Base-by-base conservation (phyloP, 179 eudicot species). In the Drosera spatulata region DNA sequence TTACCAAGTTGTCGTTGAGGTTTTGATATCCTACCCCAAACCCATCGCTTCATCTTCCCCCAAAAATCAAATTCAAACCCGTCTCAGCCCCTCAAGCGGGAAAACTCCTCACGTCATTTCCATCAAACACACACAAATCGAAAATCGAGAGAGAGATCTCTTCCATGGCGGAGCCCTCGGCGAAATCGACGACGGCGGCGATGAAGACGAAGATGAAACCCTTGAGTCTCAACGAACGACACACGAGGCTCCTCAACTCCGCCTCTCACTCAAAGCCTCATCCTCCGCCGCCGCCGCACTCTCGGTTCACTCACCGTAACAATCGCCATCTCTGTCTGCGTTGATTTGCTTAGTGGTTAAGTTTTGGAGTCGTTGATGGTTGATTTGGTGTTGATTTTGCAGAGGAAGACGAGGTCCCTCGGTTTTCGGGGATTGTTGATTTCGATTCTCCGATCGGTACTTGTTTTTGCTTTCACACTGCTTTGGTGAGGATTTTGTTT, bases 201-300 rank as follows among this genome's bases (percentile, higher is more conserved):
- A 47, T 56, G 39, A 33, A 69, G 62, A 71, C 59, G 62, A 77
- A 64, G 74, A 71, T 75, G 61, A 71, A 74, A 63, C 78, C 91
- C 1, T 47, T 83, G 43, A 87, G 96, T 67, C 77, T 91, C 56
- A 90, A 90, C 72, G 75, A 90, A 41, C 87, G 83, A 54, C 88
- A 85, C 63, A 66, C 52, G 41, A 82, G 81, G 39, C 59, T 80
- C 51, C 77, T 83, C 50, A 62, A 49, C 13, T 84, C 97, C 50
- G 73, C 93, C 58, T 70, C 93, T 49, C 84, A 69, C 10, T 80
- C 79, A 46, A 75, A 72, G 66, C 74, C 39, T 71, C 41, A 15
- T 6, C 58, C 55, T 64, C n/a, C n/a, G n/a, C n/a, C n/a, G n/a
- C n/a, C n/a, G n/a, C n/a, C n/a, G n/a, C n/a, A n/a, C n/a, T n/a